Evolutionary conservation across 768 basidiomycete genomes (phyloP), one percentile per base, ranked within the genome.

Genomic region (Amanita muscaria): DNA sequence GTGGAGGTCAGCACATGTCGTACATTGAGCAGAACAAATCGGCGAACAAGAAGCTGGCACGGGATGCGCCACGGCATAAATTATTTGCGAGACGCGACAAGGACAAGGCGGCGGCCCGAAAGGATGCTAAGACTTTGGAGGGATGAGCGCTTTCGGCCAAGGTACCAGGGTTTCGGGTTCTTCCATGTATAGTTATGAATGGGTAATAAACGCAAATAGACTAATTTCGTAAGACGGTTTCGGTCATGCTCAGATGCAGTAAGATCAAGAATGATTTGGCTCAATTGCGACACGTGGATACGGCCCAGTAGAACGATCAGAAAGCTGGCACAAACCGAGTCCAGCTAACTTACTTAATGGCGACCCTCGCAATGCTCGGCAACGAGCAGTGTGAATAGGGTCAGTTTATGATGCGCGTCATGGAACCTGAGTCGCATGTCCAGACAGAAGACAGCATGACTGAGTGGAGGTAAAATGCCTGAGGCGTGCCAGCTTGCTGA

Each of bases 1-100:
- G 86, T 59, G 91, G 91, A 24, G 88, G 79, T 3, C 86, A 88
- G 54, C 88, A 88, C 55, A 91, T 92, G 89, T 88, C 86, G 37
- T 93, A 92, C 55, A 73, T 89, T 37, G 90, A 92, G 64, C 84
- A 89, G 62, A 91, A 92, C 67, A 89, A 88, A 62, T 85, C 83
- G 16, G 86, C 81, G 40, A 93, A 93, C 72, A 87, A 84, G 69
- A 79, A 77, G 46, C 69, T 88, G 8, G 77, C 83, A 21, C 68
- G 70, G 27, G 74, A 72, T 44, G 53, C 63, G 14, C 60, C 71
- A 44, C 76, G 88, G 40, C 79, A 88, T 69, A 88, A 85, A 63
- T 61, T 90, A 19, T 91, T 92, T 60, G 71, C 77, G 39, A 88
- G 88, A 62, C 80, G 88, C 30, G 87, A 89, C 49, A 84, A 83